Evolutionary conservation across 768 basidiomycete genomes (phyloP).

Genomic region (Russula emetica): DNA sequence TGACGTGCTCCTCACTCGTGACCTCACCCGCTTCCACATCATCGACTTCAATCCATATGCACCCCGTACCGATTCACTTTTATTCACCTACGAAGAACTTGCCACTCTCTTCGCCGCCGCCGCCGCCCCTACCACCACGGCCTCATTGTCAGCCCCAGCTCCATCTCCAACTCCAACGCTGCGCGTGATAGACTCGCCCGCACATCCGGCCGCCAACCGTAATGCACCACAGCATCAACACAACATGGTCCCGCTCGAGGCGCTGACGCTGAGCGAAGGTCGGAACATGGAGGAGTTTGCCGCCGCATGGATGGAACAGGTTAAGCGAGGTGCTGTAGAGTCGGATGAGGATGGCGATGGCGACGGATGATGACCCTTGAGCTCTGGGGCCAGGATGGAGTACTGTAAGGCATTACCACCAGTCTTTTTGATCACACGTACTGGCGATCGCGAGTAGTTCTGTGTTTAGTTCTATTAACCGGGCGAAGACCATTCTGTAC

Average conservation of each 20-base stretch:
- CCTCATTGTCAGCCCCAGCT: constrained; percentile 18
- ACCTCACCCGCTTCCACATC: constrained; percentile 70
- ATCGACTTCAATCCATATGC: constrained; percentile 91
- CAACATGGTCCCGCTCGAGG: constrained; percentile 91
- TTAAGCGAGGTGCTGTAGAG: constrained; percentile 35
- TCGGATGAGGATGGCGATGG: constrained; percentile 14
- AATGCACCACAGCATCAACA: constrained; percentile 75
- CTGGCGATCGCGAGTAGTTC: neutral
- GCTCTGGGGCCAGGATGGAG: neutral
- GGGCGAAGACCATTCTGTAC: neutral
- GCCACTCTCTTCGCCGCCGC: constrained; percentile 35
- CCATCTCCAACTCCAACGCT: constrained; percentile 38
- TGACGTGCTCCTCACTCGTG: constrained; percentile 82
- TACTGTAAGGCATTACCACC: neutral
- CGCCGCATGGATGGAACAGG: constrained; percentile 54
- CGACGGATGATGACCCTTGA: neutral
- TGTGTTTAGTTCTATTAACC: neutral
- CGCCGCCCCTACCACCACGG: constrained; percentile 15
- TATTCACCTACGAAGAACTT: constrained; percentile 82
- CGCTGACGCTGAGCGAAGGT: constrained; percentile 73
- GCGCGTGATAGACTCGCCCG: constrained; percentile 66
- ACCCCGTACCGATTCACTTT: constrained; percentile 77
- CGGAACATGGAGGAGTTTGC: constrained; percentile 70
- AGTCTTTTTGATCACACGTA: neutral
- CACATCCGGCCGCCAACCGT: constrained; percentile 62